Base-by-base conservation (phyloP, 2,329 filamentous ascomycete species). In the Verticillium isaacii region DNA sequence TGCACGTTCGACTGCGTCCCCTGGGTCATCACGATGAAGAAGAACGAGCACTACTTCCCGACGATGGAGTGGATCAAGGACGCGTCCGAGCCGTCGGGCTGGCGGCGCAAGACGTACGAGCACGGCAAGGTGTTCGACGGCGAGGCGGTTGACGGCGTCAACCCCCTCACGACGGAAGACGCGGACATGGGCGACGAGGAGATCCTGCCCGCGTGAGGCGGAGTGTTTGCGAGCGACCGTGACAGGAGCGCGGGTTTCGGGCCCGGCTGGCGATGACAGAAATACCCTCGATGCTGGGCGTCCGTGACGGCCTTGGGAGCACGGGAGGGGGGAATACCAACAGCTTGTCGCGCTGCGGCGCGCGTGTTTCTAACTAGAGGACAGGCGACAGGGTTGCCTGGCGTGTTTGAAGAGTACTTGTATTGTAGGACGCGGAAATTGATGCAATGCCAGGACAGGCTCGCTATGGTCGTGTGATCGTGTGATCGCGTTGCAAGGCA, bases 1-100 rank as follows among this genome's bases (percentile, higher is more conserved):
- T 92, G 98, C 74, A 98, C 95, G 0, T 99, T 99, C 71, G 95
- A 99, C 75, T 96, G 96, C 70, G 93, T 99, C 11, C 94, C 94
- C 3, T 99, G 95, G 93, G 93, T 99, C n/a, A 92, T 96, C 45
- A 99, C 95, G 9, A 97, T 99, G 91, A 99, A 99, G 87, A 98
- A 98, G 85, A 97, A 97, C 69, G 94, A 99, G 73, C 95, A 99
- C 76, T 99, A 99, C 74, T 90, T 90, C 75, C 87, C 88, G 0
- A 89, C 86, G 0, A 85, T 86, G 74, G 88, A 90, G 70, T 89
- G 86, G 82, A 84, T 87, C 74, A 89, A 89, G 73, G 87, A 89
- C 66, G 71, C 76, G 15, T 75, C 75, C 7, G 85, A 86, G 65
- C 75, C 80, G 1, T 86, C 82, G 65, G 86, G 86, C 58, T 90